Evolutionary conservation across 176 grass and related monocot genomes (phyloP).

Genomic region (Oryza meridionalis): DNA sequence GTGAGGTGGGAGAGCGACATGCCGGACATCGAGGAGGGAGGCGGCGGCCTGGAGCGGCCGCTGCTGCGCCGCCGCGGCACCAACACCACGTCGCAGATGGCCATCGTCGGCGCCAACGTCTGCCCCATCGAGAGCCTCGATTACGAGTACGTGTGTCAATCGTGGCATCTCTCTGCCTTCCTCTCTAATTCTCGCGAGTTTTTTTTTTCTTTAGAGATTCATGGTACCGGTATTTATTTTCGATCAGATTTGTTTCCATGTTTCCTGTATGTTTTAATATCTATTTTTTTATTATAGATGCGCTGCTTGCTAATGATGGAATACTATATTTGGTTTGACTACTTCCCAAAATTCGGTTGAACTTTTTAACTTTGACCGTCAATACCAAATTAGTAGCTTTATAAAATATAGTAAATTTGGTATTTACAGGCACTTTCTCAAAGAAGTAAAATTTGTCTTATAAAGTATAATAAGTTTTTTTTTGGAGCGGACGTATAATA

Average conservation of each 20-base stretch:
- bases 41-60: conserved; percentile 35
- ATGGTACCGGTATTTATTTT: not conserved
- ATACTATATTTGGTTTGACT: not conserved
- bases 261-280: too few species aligned
- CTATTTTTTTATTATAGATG: too few species aligned
- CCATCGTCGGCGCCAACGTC: conserved; percentile 67
- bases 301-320: too few species aligned
- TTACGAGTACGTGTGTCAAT: conserved; percentile 53
- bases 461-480: too few species aligned
- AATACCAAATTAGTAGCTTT: too few species aligned
- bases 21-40: conserved; percentile 35
- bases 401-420: too few species aligned
- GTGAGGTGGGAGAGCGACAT: conserved; percentile 35
- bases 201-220: too few species aligned
- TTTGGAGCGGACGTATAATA: too few species aligned
- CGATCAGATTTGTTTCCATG: not conserved
- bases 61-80: conserved; percentile 44
- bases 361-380: too few species aligned
- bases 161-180: not conserved
- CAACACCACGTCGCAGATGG: conserved; percentile 78
- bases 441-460: too few species aligned
- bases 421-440: too few species aligned
- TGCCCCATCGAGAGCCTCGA: conserved; percentile 84
- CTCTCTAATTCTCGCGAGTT: not conserved
- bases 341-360: too few species aligned